A percentile compares a stretch with the other conserved stretches of the same genome.
Evolutionary conservation across 305 asterid species (phyloP).

Genomic region (Fraxinus ornus): DNA sequence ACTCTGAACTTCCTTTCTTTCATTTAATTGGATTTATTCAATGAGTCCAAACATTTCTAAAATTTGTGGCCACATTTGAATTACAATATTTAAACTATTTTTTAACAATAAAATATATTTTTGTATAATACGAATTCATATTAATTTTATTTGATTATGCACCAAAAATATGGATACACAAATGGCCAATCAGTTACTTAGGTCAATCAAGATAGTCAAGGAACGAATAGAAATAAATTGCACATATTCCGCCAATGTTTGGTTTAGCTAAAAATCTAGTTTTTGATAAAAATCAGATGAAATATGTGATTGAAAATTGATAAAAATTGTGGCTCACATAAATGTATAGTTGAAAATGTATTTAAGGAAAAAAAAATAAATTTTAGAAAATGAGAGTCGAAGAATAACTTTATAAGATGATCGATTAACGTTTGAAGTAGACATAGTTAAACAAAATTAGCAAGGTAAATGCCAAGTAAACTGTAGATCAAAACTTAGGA

Average conservation of each 20-base stretch:
- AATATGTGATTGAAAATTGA: too few species aligned
- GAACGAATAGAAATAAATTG: not conserved
- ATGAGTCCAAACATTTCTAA: not conserved
- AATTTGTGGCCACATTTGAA: not conserved
- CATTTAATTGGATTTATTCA: not conserved
- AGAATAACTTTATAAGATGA: too few species aligned
- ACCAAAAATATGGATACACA: not conserved
- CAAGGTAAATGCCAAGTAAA: not conserved
- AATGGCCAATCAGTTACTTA: too few species aligned
- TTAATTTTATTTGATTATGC: not conserved
- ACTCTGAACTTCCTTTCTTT: not conserved
- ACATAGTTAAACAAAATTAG: not conserved
- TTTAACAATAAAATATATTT: not conserved
- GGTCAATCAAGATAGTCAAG: not conserved
- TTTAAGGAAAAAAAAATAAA: too few species aligned
- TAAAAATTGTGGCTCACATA: too few species aligned
- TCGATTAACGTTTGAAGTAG: not conserved
- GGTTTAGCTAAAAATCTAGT: too few species aligned
- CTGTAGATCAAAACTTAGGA: not conserved
- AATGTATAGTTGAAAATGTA: too few species aligned
- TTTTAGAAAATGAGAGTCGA: too few species aligned
- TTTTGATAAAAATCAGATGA: too few species aligned
- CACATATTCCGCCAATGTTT: not conserved
- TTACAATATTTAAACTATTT: not conserved
- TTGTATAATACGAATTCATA: not conserved